Evolutionary conservation across 1,284 basidiomycete species (phyloP), one percentile per base, ranked within the genome.

Genomic region (Ceratobasidium sp.): DNA sequence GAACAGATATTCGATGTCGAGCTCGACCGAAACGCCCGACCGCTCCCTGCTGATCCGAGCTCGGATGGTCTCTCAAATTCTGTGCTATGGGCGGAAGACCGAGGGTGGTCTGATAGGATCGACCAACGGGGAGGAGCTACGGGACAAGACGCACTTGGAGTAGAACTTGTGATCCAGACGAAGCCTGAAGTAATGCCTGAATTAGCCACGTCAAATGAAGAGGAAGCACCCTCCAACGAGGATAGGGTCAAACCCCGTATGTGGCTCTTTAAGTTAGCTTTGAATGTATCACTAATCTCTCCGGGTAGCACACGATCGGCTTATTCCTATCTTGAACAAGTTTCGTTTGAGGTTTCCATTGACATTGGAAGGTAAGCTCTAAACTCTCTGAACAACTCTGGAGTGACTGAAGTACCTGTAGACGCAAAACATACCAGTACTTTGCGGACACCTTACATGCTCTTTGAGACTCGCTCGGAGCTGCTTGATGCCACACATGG

Each of bases 1-100:
- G 67, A 70, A 32, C 67, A 70, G 46, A 70, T 70, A n/a, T 70
- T 70, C 18, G 67, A 70, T 44, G 67, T 70, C 44, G 67, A 50
- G n/a, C 44, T 70, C n/a, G 44, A 70, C 30, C 43, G 55, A 23
- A 58, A 70, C 16, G 44, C 46, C 13, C 54, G 50, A 41, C 30
- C 35, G 11, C 55, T 55, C 5, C 67, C 67, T 3, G 44, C 30
- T 14, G 32, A 70, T 14, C 23, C n/a, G 21, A 58, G 54, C 8
- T 43, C 38, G 28, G 66, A 69, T 43, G 41, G 13, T 44, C 41
- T 59, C 9, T 30, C 67, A 35, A 58, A 50, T 14, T 21, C 55
- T 23, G 21, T 50, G 9, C 55, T 70, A 32, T 70, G 67, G 67
- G 43, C 67, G 38, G 54, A 70, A 57, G 67, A 70, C 50, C 67